These are phyloP conservation scores for Drechslerella coelobrocha DNA, from an alignment of 2,329 filamentous ascomycete genomes.

Conservation along the genomic window DNA sequence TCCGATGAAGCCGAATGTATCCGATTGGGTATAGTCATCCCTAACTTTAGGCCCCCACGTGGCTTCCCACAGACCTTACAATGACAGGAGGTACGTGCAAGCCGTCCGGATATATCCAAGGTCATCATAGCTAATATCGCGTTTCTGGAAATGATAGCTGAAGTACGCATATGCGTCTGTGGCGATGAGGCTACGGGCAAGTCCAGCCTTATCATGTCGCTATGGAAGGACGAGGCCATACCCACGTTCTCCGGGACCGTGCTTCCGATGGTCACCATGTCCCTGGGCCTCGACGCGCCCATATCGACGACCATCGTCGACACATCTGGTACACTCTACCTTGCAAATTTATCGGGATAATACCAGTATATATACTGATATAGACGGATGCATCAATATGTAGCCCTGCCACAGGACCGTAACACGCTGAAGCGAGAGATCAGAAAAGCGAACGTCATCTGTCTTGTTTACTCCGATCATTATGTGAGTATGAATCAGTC, in stretches of 20 bases:
- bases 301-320: conserved; percentile 97
- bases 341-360: not conserved
- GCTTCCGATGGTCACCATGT: conserved; percentile 92
- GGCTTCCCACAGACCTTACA: too few relatives aligned
- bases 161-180: conserved; percentile 48
- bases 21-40: too few relatives aligned
- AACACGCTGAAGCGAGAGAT: conserved; percentile 91
- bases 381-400: not conserved
- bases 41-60: too few relatives aligned
- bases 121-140: not conserved
- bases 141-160: conserved; percentile 36
- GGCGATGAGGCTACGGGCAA: conserved; percentile 72
- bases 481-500: conserved; percentile 63
- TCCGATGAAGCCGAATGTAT: too few relatives aligned
- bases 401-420: conserved; percentile 86
- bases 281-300: conserved; percentile 91
- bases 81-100: not conserved
- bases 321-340: conserved; percentile 67
- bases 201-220: conserved; percentile 88
- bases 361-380: not conserved
- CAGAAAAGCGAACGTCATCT: conserved; percentile 93
- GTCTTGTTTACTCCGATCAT: conserved; percentile 96
- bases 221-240: conserved; percentile 97
- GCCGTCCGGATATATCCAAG: not conserved
- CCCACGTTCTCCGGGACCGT: conserved; percentile 94